Percentiles rank a stretch among this genome's conserved stretches.
phyloP scores from a whole-genome alignment of 2,329 filamentous ascomycete genomes.

The Cladosporium velox region DNA sequence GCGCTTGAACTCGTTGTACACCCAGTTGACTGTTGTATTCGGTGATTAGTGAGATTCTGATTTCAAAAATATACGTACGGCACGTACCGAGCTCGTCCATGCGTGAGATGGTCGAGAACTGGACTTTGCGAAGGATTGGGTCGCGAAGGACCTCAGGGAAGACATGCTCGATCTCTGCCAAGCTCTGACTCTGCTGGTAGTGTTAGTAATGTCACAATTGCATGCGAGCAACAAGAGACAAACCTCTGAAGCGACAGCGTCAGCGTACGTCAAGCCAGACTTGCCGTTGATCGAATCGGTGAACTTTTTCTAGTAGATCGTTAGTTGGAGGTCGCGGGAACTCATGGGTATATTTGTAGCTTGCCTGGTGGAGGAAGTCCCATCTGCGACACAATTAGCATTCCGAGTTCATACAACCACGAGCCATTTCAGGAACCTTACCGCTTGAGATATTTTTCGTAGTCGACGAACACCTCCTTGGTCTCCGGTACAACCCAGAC shows the following conservation, averaged over 20 bases:
- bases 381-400: constrained; percentile 56
- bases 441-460: constrained; percentile 85
- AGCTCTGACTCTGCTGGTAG: constrained; percentile 57
- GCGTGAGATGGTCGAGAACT: constrained; percentile 84
- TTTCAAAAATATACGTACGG: background rate
- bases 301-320: constrained; percentile 71
- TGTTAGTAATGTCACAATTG: constrained; percentile 25
- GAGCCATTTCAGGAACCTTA: constrained; percentile 47
- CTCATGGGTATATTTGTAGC: no score
- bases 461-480: constrained; percentile 83
- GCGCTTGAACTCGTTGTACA: constrained; percentile 71
- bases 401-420: constrained; percentile 4
- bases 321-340: constrained; percentile 28
- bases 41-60: no score
- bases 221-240: constrained; percentile 11
- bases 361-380: constrained; percentile 94
- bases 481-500: constrained; percentile 91
- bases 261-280: constrained; percentile 87
- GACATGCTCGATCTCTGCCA: constrained; percentile 83
- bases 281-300: constrained; percentile 96
- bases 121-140: constrained; percentile 84
- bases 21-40: constrained; percentile 48
- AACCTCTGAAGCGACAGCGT: constrained; percentile 63
- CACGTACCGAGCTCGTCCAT: constrained; percentile 75
- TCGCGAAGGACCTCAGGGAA: constrained; percentile 91